Evolutionary conservation across 2,329 filamentous ascomycete genomes (phyloP).

Genomic region (Tympanopsis confertula): DNA sequence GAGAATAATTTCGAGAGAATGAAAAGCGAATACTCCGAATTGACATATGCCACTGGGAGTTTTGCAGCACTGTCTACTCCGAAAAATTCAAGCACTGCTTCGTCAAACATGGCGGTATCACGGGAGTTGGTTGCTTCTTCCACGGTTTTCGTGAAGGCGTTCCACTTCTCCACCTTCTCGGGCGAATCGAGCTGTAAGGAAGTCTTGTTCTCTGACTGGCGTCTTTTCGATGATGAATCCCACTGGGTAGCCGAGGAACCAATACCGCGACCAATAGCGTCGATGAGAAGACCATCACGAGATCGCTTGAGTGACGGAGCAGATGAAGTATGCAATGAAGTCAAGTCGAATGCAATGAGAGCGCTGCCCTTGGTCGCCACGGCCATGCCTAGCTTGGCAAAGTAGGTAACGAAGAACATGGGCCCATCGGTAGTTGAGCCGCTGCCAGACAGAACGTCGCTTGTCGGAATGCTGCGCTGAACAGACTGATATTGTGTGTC

Average conservation of each 20-base stretch:
- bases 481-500: conserved; percentile 32
- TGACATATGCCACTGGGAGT: conserved; percentile 10
- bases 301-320: conserved; percentile 19
- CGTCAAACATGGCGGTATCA: neutral
- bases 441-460: conserved; percentile 14
- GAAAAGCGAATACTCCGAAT: conserved; percentile 21
- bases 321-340: conserved; percentile 13
- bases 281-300: conserved; percentile 6
- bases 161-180: conserved; percentile 20
- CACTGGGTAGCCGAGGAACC: conserved; percentile 15
- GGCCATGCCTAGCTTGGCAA: conserved; percentile 25
- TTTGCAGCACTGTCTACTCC: neutral
- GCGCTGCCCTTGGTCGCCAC: conserved; percentile 25
- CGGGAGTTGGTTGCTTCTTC: neutral
- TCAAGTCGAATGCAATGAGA: conserved; percentile 29
- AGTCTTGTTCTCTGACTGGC: conserved; percentile 13
- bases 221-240: conserved; percentile 15
- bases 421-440: conserved; percentile 8
- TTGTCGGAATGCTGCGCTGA: conserved; percentile 23
- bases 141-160: conserved; percentile 14
- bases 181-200: conserved; percentile 17
- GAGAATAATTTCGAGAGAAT: conserved; percentile 24
- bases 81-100: neutral
- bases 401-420: conserved; percentile 20
- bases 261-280: conserved; percentile 15